A percentile compares a stretch with the other conserved stretches of the same genome.
Conservation (phyloP, 768 basidiomycete genomes). For the Boletus rex-veris region DNA sequence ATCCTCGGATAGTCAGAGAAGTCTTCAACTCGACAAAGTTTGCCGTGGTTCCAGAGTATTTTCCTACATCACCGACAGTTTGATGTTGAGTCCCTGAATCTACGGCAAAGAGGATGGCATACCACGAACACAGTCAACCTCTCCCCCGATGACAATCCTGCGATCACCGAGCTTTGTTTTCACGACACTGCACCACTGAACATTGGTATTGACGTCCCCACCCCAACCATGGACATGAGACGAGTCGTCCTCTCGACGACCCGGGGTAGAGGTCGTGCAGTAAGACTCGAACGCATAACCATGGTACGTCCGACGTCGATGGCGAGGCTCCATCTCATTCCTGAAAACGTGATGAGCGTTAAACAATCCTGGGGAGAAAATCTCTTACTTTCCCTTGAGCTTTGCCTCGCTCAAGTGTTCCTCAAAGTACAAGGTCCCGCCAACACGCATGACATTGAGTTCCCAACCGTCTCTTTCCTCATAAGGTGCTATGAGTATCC, state of each 20-base stretch:
- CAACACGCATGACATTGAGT: slow-evolving; percentile 75
- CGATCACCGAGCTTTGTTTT: slow-evolving; percentile 77
- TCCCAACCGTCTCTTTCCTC: slow-evolving; percentile 79
- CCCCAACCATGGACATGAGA: slow-evolving; percentile 55
- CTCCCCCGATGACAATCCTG: slow-evolving; percentile 78
- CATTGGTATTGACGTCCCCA: slow-evolving; percentile 80
- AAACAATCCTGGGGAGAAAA: background rate
- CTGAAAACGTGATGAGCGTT: slow-evolving; percentile 35
- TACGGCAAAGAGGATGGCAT: slow-evolving; percentile 7
- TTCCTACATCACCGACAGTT: slow-evolving; percentile 39
- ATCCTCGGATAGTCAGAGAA: slow-evolving; percentile 63
- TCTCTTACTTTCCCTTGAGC: slow-evolving; percentile 60
- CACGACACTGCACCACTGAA: slow-evolving; percentile 88
- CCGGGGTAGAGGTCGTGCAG: slow-evolving; percentile 52
- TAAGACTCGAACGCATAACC: slow-evolving; percentile 91
- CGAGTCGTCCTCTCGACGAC: slow-evolving; percentile 16
- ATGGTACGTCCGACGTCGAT: slow-evolving; percentile 68
- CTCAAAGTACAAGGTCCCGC: slow-evolving; percentile 71
- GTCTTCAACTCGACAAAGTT: slow-evolving; percentile 87
- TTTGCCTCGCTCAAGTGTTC: slow-evolving; percentile 62
- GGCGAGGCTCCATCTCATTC: slow-evolving; percentile 60
- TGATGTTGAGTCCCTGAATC: background rate
- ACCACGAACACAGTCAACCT: slow-evolving; percentile 89
- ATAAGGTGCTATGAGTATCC: slow-evolving; percentile 79
- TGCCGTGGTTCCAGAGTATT: slow-evolving; percentile 57